Percentiles rank a stretch among this genome's conserved stretches.
These are phyloP conservation scores for Pseudogymnoascus sp. DNA, from an alignment of 2,329 filamentous ascomycete species.

Conservation along the genomic window DNA sequence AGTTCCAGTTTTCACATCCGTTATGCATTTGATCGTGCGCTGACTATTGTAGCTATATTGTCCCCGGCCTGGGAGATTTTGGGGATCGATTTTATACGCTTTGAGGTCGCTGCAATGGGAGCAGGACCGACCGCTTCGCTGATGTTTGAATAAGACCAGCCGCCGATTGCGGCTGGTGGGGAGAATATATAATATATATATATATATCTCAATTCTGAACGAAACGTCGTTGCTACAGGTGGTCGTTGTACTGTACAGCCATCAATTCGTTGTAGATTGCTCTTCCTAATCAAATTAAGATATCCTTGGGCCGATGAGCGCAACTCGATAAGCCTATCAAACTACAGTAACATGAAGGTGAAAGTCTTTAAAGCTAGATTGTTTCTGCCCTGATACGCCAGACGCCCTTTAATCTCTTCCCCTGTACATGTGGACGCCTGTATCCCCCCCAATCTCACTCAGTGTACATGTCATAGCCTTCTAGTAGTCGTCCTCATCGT, in stretches of 20 bases:
- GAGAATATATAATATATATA: background rate
- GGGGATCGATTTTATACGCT: constrained; percentile 94
- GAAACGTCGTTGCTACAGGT: background rate
- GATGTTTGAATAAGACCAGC: background rate
- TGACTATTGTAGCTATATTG: constrained; percentile 66
- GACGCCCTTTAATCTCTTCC: constrained; percentile 1
- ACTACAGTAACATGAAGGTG: constrained; percentile 6
- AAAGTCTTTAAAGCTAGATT: constrained; percentile 9
- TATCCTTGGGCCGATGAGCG: background rate
- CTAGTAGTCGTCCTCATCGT: constrained; percentile 54
- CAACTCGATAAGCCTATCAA: constrained; percentile 2
- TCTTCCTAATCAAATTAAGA: constrained; percentile 4
- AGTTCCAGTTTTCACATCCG: background rate
- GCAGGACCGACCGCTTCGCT: background rate
- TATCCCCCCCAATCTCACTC: background rate
- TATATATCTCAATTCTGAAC: background rate
- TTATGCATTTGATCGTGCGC: constrained; percentile 4
- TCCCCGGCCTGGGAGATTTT: constrained; percentile 90
- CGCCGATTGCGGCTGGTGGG: background rate
- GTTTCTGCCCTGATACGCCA: constrained; percentile 4
- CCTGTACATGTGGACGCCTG: background rate
- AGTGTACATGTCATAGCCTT: constrained; percentile 3
- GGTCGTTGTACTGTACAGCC: background rate
- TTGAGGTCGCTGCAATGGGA: constrained; percentile 34
- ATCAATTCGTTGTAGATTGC: constrained; percentile 7